phyloP scores from a whole-genome alignment of 345 rosid genomes.

The Citrus medica region DNA sequence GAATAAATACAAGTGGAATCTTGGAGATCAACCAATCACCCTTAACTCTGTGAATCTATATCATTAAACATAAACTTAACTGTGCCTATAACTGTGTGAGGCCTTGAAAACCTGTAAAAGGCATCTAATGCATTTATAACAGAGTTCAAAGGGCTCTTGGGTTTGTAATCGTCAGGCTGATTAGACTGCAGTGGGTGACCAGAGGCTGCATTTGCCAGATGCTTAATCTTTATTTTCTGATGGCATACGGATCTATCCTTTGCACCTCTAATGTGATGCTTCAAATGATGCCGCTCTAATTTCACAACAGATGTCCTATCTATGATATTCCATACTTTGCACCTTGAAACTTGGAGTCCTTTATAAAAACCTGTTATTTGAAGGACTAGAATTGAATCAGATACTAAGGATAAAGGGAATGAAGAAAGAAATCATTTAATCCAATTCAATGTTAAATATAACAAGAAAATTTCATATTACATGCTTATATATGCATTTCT shows the following conservation, averaged over 20 bases:
- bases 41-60: background rate
- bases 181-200: constrained; percentile 52
- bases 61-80: constrained; percentile 51
- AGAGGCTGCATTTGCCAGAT: constrained; percentile 52
- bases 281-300: constrained; percentile 24
- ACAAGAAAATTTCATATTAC: background rate
- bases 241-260: constrained; percentile 17
- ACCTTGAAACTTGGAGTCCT: constrained; percentile 29
- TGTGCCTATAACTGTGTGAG: constrained; percentile 93
- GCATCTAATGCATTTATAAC: constrained; percentile 52
- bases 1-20: background rate
- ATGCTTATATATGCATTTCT: background rate
- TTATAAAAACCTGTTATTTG: constrained; percentile 24
- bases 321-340: constrained; percentile 28
- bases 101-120: constrained; percentile 90
- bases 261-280: constrained; percentile 23
- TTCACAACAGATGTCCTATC: constrained; percentile 15
- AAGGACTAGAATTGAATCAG: background rate
- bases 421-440: background rate
- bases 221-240: constrained; percentile 26
- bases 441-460: background rate
- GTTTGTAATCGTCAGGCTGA: constrained; percentile 39
- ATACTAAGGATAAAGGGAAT: background rate
- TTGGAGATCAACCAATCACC: background rate
- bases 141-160: constrained; percentile 33